phyloP scores from a whole-genome alignment of 257 asterid genomes.

The Capsicum baccatum region DNA sequence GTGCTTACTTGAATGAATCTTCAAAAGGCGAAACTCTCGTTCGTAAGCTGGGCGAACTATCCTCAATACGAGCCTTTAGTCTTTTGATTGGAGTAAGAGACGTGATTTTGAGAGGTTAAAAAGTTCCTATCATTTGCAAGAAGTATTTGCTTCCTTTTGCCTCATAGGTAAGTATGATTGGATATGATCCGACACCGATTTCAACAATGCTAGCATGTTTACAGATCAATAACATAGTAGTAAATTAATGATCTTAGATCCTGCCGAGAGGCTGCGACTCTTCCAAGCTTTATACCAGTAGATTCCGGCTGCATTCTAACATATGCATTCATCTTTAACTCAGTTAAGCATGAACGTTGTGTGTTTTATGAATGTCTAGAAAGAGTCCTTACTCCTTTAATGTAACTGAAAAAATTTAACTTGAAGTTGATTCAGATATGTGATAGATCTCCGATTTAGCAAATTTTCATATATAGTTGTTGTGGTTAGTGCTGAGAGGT shows the following conservation, averaged over 20 bases:
- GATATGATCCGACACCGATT: background rate
- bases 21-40: background rate
- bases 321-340: background rate
- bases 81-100: background rate
- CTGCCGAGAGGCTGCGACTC: background rate
- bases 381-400: background rate
- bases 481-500: slow-evolving; percentile 1
- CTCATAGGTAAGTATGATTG: background rate
- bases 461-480: background rate
- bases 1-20: background rate
- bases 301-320: background rate
- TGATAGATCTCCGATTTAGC: background rate
- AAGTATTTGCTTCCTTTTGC: background rate
- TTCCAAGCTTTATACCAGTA: background rate
- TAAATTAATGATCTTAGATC: background rate
- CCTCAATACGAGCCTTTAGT: background rate
- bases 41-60: background rate
- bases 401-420: background rate
- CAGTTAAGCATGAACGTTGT: background rate
- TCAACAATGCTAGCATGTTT: background rate
- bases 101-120: background rate
- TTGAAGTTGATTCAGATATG: background rate
- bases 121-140: background rate
- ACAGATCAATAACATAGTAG: background rate
- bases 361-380: background rate